Conservation (phyloP, 495 filamentous ascomycete species). For the Echria macrotheca region DNA sequence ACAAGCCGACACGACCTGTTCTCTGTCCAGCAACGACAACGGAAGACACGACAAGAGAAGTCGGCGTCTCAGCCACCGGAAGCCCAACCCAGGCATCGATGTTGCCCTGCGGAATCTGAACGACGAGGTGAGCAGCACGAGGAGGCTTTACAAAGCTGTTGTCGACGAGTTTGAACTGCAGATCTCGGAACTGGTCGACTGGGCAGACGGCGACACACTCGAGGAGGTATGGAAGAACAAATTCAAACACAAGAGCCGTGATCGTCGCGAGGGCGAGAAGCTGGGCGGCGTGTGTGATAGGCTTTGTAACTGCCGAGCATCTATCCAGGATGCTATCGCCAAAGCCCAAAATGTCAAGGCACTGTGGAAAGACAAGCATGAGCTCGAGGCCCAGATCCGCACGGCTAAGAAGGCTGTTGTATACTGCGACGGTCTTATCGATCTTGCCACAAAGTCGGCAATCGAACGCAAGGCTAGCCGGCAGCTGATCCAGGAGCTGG, state of each 20-base stretch:
- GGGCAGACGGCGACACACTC: conserved; percentile 17
- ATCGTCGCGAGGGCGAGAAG: conserved; percentile 1
- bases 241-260: conserved; percentile 9
- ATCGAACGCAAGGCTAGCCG: conserved; percentile 11
- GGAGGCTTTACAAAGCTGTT: conserved; percentile 11
- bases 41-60: too few species aligned
- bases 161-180: conserved; percentile 14
- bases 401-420: conserved; percentile 16
- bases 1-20: too few species aligned
- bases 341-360: conserved; percentile 1
- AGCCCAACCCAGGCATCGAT: conserved; percentile 12
- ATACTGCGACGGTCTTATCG: conserved; percentile 14
- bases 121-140: conserved; percentile 8
- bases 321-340: conserved; percentile 9
- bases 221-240: conserved; percentile 22
- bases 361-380: neutral
- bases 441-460: conserved; percentile 11
- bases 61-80: neutral
- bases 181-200: conserved; percentile 7
- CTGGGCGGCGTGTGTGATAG: conserved; percentile 1
- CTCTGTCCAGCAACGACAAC: neutral
- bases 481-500: conserved; percentile 17
- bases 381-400: conserved; percentile 14
- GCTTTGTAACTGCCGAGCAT: neutral
- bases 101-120: conserved; percentile 13